Conservation (phyloP, 352 stramenopile genomes). For the Phytophthora pluvialis region DNA sequence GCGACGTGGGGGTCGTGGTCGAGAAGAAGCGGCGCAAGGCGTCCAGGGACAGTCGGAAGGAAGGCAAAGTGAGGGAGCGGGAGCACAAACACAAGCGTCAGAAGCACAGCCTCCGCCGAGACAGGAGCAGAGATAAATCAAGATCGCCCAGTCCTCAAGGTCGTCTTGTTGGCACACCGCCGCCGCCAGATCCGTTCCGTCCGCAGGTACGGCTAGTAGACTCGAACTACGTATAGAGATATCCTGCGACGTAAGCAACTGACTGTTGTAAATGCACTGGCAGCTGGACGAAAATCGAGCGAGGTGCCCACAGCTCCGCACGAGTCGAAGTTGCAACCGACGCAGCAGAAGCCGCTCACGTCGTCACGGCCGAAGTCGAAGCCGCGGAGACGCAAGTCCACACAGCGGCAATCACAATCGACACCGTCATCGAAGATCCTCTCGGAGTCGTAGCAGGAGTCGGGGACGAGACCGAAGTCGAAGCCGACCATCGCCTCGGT, state of each 20-base stretch:
- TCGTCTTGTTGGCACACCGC: conserved; percentile 46
- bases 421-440: conserved; percentile 17
- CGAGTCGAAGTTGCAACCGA: conserved; percentile 30
- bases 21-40: conserved; percentile 29
- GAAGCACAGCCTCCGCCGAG: conserved; percentile 29
- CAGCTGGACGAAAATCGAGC: conserved; percentile 57
- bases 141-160: conserved; percentile 34
- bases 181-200: conserved; percentile 65
- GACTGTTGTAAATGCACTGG: conserved; percentile 4
- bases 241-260: neutral
- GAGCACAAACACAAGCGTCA: conserved; percentile 33
- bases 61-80: conserved; percentile 30
- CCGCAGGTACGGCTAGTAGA: conserved; percentile 48
- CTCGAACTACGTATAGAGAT: neutral
- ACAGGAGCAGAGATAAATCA: conserved; percentile 26
- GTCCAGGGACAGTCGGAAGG: conserved; percentile 13
- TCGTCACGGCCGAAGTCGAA: conserved; percentile 15
- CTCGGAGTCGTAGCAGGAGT: conserved; percentile 32
- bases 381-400: neutral
- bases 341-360: conserved; percentile 20
- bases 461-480: conserved; percentile 30
- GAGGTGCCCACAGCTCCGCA: conserved; percentile 4
- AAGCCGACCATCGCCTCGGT: conserved; percentile 23
- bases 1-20: conserved; percentile 51
- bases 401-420: conserved; percentile 4